Percentiles rank a stretch among this genome's conserved stretches.
Conservation (phyloP, 129 eudicot species). For the Arctium lappa region DNA sequence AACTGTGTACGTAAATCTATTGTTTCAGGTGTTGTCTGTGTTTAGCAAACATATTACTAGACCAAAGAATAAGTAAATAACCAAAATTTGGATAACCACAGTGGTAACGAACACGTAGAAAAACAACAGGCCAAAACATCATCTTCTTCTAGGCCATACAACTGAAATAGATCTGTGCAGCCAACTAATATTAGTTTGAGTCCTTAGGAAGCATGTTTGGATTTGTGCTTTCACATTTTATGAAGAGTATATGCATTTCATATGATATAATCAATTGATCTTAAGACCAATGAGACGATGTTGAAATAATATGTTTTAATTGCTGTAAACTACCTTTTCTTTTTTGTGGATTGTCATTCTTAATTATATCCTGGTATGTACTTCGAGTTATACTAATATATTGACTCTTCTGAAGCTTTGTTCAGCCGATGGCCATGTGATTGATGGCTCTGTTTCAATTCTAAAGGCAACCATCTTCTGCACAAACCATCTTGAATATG, state of each 20-base stretch:
- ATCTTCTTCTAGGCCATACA: no score
- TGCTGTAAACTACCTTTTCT: not conserved
- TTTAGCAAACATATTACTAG: no score
- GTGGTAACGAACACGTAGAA: no score
- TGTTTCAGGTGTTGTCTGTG: no score
- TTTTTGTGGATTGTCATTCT: not conserved
- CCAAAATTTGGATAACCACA: no score
- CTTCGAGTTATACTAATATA: conserved; percentile 12
- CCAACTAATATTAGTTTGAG: no score
- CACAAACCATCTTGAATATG: conserved; percentile 40
- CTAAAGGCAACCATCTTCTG: conserved; percentile 60
- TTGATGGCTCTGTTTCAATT: conserved; percentile 57
- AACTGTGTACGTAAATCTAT: no score
- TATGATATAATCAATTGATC: not conserved
- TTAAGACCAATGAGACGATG: not conserved
- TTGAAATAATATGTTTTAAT: not conserved
- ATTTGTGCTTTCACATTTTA: no score
- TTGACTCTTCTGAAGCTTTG: conserved; percentile 52
- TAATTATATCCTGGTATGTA: not conserved
- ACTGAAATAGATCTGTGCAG: no score
- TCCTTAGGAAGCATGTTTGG: no score
- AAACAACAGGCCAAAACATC: no score
- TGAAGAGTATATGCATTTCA: not conserved
- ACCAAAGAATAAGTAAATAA: no score
- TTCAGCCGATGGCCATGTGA: conserved; percentile 66